Evolutionary conservation across 768 basidiomycete genomes (phyloP).

Genomic region (Hemileccinum impolitum): DNA sequence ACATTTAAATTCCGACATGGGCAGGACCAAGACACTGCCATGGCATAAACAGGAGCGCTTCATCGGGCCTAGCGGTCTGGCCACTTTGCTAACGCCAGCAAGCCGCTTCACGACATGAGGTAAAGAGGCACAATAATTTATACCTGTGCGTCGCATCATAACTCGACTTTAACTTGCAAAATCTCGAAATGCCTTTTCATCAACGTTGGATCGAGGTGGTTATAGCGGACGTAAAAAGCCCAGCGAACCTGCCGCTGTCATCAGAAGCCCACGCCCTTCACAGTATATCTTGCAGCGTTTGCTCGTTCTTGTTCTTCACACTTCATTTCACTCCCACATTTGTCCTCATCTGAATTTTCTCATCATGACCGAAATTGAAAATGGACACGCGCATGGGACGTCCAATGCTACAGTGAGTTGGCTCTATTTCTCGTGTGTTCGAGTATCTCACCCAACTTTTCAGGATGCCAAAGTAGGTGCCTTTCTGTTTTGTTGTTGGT

Average conservation of each 20-base stretch:
- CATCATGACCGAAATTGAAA: slow-evolving; percentile 3
- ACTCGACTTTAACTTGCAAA: neutral
- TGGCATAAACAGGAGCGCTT: too few relatives aligned
- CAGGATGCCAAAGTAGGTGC: slow-evolving; percentile 10
- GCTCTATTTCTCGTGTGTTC: neutral
- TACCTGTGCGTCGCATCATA: neutral
- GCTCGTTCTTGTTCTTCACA: neutral
- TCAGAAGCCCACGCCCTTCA: slow-evolving; percentile 1
- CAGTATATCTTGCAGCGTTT: neutral
- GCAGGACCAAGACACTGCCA: too few relatives aligned
- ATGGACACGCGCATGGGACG: neutral
- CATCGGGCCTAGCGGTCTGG: neutral
- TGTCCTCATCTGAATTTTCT: neutral
- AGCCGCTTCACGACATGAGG: neutral
- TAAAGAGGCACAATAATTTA: neutral
- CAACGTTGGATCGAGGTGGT: too few relatives aligned
- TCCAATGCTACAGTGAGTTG: slow-evolving; percentile 3
- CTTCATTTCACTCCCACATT: neutral
- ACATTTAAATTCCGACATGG: too few relatives aligned
- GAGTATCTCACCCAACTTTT: neutral
- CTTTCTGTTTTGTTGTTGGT: neutral
- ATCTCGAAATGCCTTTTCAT: too few relatives aligned
- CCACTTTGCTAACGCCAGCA: too few relatives aligned
- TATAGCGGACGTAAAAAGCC: too few relatives aligned
- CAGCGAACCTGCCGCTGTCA: neutral